phyloP scores from a whole-genome alignment of 2,329 filamentous ascomycete species.

The Aspergillus carbonarius region DNA sequence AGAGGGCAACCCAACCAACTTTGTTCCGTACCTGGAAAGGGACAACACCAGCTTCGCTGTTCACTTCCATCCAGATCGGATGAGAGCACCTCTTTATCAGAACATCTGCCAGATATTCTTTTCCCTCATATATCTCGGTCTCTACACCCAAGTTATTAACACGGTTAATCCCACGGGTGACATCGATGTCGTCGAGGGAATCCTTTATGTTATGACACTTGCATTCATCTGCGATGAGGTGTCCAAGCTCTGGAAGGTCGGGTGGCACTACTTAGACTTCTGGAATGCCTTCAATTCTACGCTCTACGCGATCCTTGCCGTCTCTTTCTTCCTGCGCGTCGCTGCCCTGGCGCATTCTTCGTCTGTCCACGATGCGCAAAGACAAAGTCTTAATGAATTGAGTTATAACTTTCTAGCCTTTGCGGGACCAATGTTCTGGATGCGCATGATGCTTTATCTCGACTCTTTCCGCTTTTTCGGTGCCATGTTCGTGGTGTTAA shows the following conservation, averaged over 20 bases:
- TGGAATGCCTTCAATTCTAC: constrained; percentile 94
- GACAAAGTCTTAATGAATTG: constrained; percentile 69
- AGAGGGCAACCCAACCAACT: constrained; percentile 83
- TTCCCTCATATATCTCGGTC: constrained; percentile 74
- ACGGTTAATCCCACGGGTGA: constrained; percentile 84
- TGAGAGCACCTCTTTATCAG: constrained; percentile 89
- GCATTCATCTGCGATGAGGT: constrained; percentile 88
- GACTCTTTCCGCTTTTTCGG: constrained; percentile 95
- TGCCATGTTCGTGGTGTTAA: constrained; percentile 94
- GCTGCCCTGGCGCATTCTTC: constrained; percentile 68
- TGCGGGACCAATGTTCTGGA: constrained; percentile 95
- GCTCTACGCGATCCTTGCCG: constrained; percentile 74
- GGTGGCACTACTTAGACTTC: constrained; percentile 85
- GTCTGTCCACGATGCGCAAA: constrained; percentile 49
- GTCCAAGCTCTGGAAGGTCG: constrained; percentile 90
- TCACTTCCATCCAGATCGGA: constrained; percentile 90
- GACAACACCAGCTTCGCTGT: constrained; percentile 73
- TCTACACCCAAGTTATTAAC: constrained; percentile 92
- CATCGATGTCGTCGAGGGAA: constrained; percentile 76
- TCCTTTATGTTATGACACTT: constrained; percentile 87
- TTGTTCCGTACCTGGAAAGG: constrained; percentile 82
- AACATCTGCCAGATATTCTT: constrained; percentile 85
- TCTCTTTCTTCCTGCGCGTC: constrained; percentile 76
- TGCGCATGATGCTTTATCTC: constrained; percentile 83
- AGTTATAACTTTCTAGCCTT: constrained; percentile 96